These are phyloP conservation scores for Solanum dulcamara DNA, from an alignment of 257 asterid genomes.

Conservation along the genomic window DNA sequence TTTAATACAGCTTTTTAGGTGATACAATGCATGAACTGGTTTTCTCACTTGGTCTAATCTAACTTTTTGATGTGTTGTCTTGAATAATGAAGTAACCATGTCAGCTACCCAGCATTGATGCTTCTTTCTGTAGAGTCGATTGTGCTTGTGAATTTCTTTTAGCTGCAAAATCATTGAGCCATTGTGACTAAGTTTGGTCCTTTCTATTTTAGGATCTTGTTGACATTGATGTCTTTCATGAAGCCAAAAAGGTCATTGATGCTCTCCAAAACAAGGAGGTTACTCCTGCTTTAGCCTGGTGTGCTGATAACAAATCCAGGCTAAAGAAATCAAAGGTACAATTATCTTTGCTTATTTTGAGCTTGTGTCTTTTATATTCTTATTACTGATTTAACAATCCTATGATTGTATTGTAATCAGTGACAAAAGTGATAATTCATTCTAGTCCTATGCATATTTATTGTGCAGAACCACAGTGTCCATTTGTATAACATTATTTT, in stretches of 20 bases:
- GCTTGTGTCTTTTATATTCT: not conserved
- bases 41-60: not conserved
- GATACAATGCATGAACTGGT: not conserved
- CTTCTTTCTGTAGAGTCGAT: not conserved
- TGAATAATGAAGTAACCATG: not conserved
- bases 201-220: slow-evolving; percentile 71
- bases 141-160: not conserved
- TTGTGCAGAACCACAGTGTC: not conserved
- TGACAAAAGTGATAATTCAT: not conserved
- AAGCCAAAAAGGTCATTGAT: slow-evolving; percentile 84
- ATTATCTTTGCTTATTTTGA: not conserved
- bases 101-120: not conserved
- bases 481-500: not conserved
- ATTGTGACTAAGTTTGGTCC: slow-evolving; percentile 11
- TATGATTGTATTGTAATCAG: not conserved
- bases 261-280: slow-evolving; percentile 89
- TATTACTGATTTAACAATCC: not conserved
- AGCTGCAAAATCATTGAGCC: not conserved
- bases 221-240: slow-evolving; percentile 86
- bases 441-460: not conserved
- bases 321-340: slow-evolving; percentile 88
- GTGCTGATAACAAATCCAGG: slow-evolving; percentile 91
- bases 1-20: not conserved
- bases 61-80: not conserved
- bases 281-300: slow-evolving; percentile 95